Evolutionary conservation across 176 grass and related monocot genomes (phyloP), one percentile per base, ranked within the genome.

Genomic region (Carex scoparia): DNA sequence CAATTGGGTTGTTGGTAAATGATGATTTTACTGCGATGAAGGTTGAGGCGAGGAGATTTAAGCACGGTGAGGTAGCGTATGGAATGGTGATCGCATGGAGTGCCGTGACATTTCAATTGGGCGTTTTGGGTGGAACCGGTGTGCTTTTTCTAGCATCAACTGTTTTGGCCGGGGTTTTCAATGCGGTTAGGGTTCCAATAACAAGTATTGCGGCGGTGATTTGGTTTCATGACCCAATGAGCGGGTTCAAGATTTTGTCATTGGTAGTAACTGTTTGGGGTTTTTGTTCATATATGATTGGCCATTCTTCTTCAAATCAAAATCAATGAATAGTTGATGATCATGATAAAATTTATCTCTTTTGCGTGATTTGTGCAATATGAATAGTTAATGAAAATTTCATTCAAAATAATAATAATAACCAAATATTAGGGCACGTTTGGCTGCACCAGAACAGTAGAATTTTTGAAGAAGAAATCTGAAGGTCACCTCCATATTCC

Each of bases 161-260:
- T 4, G 93, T 98, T 61, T 78, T 98, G 8, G 95, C 95, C 0
- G 95, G 95, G 33, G 92, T 98, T 66, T 84, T 98, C 15, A 98
- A 98, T 85, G 92, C 92, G 9, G 89, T 94, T 58, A 87, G 95
- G 93, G 93, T 94, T 54, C 95, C 95, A 0, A 55, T 98, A 49
- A 93, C 95, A 18, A 93, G 91, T 84, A 37, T 98, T 35, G 95
- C 92, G 0, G 92, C 95, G 8, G 95, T 93, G 14, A 85, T 98
- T 42, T 91, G 85, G 86, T 94, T 98, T 84, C 89, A 98, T 65
- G 92, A 98, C 57, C 91, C 91, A 14, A 98, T 94, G 92, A 93
- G 95, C 44, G 86, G 93, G 3, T 98, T 98, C 81, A 98, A 94
- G 88, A 98, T 98, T 54, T 49, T 98, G 42, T 92, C 95, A 16